phyloP scores from a whole-genome alignment of 352 stramenopile genomes.

The Phytophthora tentaculata region DNA sequence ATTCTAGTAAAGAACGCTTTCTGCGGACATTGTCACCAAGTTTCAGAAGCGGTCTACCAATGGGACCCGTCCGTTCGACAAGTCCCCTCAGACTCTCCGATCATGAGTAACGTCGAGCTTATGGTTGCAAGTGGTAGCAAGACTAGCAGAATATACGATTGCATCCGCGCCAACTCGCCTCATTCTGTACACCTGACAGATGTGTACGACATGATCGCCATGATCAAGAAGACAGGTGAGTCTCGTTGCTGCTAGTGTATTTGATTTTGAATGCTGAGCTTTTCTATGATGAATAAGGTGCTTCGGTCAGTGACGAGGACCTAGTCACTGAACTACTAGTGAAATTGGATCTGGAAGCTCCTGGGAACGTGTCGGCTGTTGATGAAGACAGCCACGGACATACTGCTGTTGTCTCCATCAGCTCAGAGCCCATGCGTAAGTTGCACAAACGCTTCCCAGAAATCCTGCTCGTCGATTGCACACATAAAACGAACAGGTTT shows the following conservation, averaged over 20 bases:
- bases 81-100: neutral
- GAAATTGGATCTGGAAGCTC: neutral
- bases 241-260: neutral
- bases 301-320: constrained; percentile 6
- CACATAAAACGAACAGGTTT: constrained; percentile 22
- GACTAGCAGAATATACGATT: neutral
- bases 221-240: constrained; percentile 16
- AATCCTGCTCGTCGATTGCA: constrained; percentile 19
- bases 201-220: constrained; percentile 13
- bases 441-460: constrained; percentile 9
- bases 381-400: constrained; percentile 1
- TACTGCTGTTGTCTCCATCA: constrained; percentile 4
- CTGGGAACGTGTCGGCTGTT: neutral
- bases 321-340: constrained; percentile 12
- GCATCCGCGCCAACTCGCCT: neutral
- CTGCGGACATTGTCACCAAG: neutral
- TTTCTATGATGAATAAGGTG: neutral
- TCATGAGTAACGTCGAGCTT: neutral
- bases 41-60: neutral
- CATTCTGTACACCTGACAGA: neutral
- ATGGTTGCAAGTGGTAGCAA: neutral
- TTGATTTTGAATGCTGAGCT: no score
- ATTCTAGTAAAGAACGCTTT: neutral
- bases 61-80: neutral
- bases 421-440: constrained; percentile 9